Evolutionary conservation across 139 green algal species (phyloP), one percentile per base, ranked within the genome.

Genomic region (Chlamydomonas applanata): DNA sequence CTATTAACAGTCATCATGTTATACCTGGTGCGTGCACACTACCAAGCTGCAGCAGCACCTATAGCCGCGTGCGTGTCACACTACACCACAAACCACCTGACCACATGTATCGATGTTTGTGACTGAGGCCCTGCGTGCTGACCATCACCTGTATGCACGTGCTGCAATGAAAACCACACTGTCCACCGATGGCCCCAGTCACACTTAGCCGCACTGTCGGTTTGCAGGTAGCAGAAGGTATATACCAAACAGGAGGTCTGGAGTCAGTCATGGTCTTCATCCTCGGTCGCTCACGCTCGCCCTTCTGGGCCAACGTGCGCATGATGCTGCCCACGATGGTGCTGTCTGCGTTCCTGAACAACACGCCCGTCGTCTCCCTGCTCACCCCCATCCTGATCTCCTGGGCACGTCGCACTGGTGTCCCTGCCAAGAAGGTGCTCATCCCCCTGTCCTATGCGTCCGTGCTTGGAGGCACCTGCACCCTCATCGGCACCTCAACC

Each of bases 301-400:
- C 22, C 27, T 71, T 24, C 36, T 36, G 35, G 64, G 35, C 40
- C 7, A 19, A 60, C 7, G 36, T 66, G 2, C 70, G 70, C n/a
- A 69, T 76, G 56, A 60, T 84, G 78, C 52, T 89, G 0, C 88
- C 88, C 7, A 72, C 87, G 30, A 80, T 82, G 74, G 27, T 83
- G n/a, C 61, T 86, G 1, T 89, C 79, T 22, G 91, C 90, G 19
- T 94, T 96, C 75, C 80, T 95, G 24, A 94, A 94, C 88, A 96
- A 96, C 86, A 94, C 92, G 46, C 29, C 79, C 45, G 76, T 82
- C 52, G 78, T 82, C 1, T 82, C 85, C 29, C 75, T 88, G 11
- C 78, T 88, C 70, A 85, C 87, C 22, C 85, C 83, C 2, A 86
- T 89, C 61, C 69, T 87, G n/a, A 83, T 87, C 32, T 70, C 49